Evolutionary conservation across 2,329 filamentous ascomycete genomes (phyloP).

Genomic region (Plenodomus biglobosus): DNA sequence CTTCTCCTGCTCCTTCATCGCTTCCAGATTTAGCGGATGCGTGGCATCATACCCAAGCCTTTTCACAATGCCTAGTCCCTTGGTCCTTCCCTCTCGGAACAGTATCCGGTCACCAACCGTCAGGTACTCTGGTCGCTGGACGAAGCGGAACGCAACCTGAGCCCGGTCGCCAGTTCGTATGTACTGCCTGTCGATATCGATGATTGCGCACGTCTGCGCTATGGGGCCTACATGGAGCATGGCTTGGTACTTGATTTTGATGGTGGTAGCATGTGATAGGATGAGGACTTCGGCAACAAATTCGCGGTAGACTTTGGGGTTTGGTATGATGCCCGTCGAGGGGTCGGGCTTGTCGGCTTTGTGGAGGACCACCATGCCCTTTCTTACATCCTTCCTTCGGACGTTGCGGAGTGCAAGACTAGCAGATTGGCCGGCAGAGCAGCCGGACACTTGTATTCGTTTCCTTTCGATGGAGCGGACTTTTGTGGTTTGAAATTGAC

Average conservation of each 20-base stretch:
- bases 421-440: slow-evolving; percentile 87
- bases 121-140: slow-evolving; percentile 91
- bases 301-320: slow-evolving; percentile 56
- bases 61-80: slow-evolving; percentile 93
- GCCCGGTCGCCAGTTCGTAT: slow-evolving; percentile 95
- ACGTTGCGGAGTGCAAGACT: slow-evolving; percentile 89
- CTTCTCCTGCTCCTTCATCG: slow-evolving; percentile 25
- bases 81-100: slow-evolving; percentile 92
- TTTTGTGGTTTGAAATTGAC: slow-evolving; percentile 82
- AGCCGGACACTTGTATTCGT: slow-evolving; percentile 82
- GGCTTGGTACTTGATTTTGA: slow-evolving; percentile 94
- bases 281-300: slow-evolving; percentile 79
- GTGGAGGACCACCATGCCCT: slow-evolving; percentile 95
- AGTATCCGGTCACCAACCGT: slow-evolving; percentile 84
- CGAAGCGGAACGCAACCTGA: slow-evolving; percentile 89
- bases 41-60: slow-evolving; percentile 79
- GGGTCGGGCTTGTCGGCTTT: slow-evolving; percentile 69
- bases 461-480: slow-evolving; percentile 95
- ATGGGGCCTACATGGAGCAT: slow-evolving; percentile 97
- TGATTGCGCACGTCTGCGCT: slow-evolving; percentile 93
- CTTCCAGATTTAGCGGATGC: slow-evolving; percentile 46
- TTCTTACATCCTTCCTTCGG: slow-evolving; percentile 86
- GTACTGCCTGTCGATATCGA: slow-evolving; percentile 94
- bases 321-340: slow-evolving; percentile 34
- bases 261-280: slow-evolving; percentile 92